phyloP scores from a whole-genome alignment of 257 asterid genomes.

The Linderniella brevidens region DNA sequence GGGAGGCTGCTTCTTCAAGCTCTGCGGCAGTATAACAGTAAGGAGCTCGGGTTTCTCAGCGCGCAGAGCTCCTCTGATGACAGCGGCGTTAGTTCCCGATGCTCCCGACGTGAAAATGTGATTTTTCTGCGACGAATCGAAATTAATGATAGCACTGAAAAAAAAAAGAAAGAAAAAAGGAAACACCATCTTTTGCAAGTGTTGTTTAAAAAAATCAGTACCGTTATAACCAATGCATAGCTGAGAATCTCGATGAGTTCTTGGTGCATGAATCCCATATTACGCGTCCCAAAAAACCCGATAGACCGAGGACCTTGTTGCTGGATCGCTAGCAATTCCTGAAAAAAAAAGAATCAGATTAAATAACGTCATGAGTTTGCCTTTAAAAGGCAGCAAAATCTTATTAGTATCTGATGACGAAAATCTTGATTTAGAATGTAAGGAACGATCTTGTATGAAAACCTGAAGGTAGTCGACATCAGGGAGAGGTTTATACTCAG shows the following conservation, averaged over 20 bases:
- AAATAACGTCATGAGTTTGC: no score
- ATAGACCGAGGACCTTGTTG: slow-evolving; percentile 93
- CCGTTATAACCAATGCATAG: slow-evolving; percentile 97
- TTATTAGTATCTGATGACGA: no score
- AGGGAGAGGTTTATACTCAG: slow-evolving; percentile 63
- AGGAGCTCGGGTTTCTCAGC: slow-evolving; percentile 91
- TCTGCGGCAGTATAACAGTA: slow-evolving; percentile 92
- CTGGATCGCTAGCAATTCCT: slow-evolving; percentile 95
- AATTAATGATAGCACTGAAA: not conserved
- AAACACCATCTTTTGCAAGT: no score
- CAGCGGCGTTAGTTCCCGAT: slow-evolving; percentile 98
- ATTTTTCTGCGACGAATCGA: slow-evolving; percentile 47
- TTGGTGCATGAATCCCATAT: slow-evolving; percentile 99
- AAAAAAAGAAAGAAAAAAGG: not conserved
- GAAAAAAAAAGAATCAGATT: slow-evolving; percentile 1
- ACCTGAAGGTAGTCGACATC: slow-evolving; percentile 99
- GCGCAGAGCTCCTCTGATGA: slow-evolving; percentile 97
- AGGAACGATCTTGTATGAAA: not conserved
- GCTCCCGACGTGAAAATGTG: slow-evolving; percentile 98
- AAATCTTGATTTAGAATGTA: no score
- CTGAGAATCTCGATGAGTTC: slow-evolving; percentile 95
- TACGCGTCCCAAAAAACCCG: slow-evolving; percentile 95
- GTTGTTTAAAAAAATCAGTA: no score
- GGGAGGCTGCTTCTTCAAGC: slow-evolving; percentile 81
- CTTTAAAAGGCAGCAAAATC: no score